Evolutionary conservation across 2,329 filamentous ascomycete species (phyloP).

Genomic region (Penicillium paneum): DNA sequence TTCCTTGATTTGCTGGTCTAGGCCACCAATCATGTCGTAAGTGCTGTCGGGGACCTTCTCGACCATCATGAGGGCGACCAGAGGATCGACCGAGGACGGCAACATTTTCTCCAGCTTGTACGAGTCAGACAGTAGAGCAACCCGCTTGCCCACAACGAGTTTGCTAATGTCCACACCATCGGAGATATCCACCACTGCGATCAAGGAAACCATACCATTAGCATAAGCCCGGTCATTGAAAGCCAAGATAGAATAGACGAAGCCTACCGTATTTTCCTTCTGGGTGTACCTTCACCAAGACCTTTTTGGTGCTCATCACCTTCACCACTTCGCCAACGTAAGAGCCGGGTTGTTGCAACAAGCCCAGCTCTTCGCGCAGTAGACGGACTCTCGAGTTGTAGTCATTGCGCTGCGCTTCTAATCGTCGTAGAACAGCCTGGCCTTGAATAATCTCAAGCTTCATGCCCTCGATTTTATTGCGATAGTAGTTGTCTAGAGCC

Average conservation of each 20-base stretch:
- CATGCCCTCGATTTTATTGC: constrained; percentile 99
- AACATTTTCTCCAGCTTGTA: constrained; percentile 99
- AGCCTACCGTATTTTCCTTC: constrained; percentile 96
- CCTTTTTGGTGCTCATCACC: constrained; percentile 99
- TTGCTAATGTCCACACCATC: constrained; percentile 93
- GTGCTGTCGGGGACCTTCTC: constrained; percentile 99
- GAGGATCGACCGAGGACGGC: constrained; percentile 93
- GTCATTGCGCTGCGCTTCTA: constrained; percentile 97
- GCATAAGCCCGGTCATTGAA: not conserved
- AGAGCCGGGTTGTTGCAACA: constrained; percentile 94
- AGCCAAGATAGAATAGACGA: not conserved
- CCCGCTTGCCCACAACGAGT: constrained; percentile 94
- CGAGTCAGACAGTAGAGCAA: constrained; percentile 91
- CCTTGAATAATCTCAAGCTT: constrained; percentile 99
- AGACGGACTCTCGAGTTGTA: constrained; percentile 98
- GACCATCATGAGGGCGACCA: constrained; percentile 99
- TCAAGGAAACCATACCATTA: constrained; percentile 7
- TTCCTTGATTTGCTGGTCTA: constrained; percentile 99
- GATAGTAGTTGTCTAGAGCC: constrained; percentile 99
- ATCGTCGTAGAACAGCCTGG: constrained; percentile 86
- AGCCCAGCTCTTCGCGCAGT: constrained; percentile 88
- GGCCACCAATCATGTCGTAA: constrained; percentile 99
- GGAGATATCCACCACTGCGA: constrained; percentile 84
- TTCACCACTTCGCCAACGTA: constrained; percentile 99
- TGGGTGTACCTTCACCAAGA: constrained; percentile 96